Percentiles rank a stretch among this genome's conserved stretches.
Evolutionary conservation across 2,329 filamentous ascomycete species (phyloP).

Genomic region (Pestalotiopsis sp.): DNA sequence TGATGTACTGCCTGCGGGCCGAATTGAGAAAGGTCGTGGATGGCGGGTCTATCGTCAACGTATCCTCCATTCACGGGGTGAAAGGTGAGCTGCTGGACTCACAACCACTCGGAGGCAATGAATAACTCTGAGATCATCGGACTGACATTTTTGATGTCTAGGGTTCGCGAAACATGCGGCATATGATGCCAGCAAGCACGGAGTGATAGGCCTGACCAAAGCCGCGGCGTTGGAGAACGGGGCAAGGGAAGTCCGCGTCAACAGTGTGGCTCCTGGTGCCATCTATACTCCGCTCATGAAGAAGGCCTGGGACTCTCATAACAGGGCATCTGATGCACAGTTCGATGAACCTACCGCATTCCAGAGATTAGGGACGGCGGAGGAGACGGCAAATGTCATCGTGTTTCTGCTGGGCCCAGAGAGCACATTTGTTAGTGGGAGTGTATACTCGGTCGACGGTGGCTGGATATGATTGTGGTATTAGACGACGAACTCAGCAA

Average conservation of each 20-base stretch:
- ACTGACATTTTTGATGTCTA: conserved; percentile 15
- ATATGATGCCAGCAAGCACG: conserved; percentile 38
- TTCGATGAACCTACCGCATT: conserved; percentile 44
- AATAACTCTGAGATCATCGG: no score
- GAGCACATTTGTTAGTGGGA: conserved; percentile 45
- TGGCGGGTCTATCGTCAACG: conserved; percentile 60
- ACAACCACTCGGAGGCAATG: no score
- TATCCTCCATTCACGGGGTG: conserved; percentile 52
- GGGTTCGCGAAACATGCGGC: conserved; percentile 41
- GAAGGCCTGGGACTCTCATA: conserved; percentile 37
- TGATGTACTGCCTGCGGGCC: conserved; percentile 50
- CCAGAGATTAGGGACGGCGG: conserved; percentile 43
- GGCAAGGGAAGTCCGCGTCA: conserved; percentile 43
- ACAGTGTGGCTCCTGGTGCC: conserved; percentile 48
- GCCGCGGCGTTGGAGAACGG: conserved; percentile 39
- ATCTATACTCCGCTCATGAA: conserved; percentile 52
- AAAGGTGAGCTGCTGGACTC: conserved; percentile 31
- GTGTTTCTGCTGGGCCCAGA: conserved; percentile 48
- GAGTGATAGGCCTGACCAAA: conserved; percentile 37
- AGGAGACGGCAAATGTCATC: conserved; percentile 47
- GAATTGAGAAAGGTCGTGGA: conserved; percentile 44
- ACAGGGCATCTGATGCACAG: conserved; percentile 35
- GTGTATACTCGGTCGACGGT: conserved; percentile 47
- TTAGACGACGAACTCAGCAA: no score
- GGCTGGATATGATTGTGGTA: conserved; percentile 20